Conservation (phyloP, 129 eudicot species). For the Artemisia annua region DNA sequence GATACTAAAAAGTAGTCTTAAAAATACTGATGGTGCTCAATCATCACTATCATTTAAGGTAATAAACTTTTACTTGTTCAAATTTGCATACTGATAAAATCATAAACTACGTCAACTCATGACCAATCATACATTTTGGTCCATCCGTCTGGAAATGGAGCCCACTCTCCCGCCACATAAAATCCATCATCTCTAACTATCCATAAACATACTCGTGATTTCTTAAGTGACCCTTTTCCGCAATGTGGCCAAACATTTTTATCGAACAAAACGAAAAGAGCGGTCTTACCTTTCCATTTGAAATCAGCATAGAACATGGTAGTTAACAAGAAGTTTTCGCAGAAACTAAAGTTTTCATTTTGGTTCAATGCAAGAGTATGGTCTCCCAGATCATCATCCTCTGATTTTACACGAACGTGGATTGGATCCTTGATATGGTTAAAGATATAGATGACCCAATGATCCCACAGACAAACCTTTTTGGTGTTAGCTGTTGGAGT, state of each 20-base stretch:
- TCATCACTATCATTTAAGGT: too few relatives aligned
- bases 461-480: not conserved
- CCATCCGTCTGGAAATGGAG: not conserved
- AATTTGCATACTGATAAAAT: too few relatives aligned
- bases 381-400: slow-evolving; percentile 9
- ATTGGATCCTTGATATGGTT: not conserved
- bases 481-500: not conserved
- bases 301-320: slow-evolving; percentile 4
- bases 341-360: slow-evolving; percentile 3
- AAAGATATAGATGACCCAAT: not conserved
- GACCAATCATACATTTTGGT: slow-evolving; percentile 27
- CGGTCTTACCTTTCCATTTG: slow-evolving; percentile 4
- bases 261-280: not conserved
- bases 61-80: too few relatives aligned
- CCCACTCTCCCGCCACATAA: not conserved
- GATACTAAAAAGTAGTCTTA: too few relatives aligned
- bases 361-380: slow-evolving; percentile 10
- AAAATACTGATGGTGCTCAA: too few relatives aligned
- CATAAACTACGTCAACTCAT: not conserved
- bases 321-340: not conserved
- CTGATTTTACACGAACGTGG: slow-evolving; percentile 5
- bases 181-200: slow-evolving; percentile 27
- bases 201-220: slow-evolving; percentile 12
- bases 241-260: not conserved
- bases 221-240: not conserved